Evolutionary conservation across 148 eudicot species (phyloP).

Genomic region (Rhododendron molle): DNA sequence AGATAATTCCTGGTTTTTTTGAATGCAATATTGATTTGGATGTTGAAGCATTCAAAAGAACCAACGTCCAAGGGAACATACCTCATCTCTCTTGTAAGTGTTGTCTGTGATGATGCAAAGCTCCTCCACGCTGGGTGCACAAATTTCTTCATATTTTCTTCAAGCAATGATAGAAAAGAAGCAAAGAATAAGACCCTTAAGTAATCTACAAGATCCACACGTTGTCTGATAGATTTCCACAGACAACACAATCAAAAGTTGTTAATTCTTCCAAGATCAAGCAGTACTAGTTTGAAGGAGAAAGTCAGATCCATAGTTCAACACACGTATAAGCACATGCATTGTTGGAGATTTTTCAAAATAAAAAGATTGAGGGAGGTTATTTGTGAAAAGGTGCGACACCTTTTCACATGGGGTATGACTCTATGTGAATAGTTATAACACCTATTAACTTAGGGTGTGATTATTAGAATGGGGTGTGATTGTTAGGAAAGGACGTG

Average conservation of each 20-base stretch:
- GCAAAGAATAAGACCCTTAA: constrained; percentile 12
- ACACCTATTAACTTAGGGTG: too few species aligned
- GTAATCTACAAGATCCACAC: not conserved
- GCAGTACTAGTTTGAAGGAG: not conserved
- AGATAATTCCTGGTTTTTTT: not conserved
- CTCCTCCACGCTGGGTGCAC: constrained; percentile 78
- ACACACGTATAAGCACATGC: not conserved
- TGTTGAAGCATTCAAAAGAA: constrained; percentile 3
- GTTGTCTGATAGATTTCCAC: not conserved
- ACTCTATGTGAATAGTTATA: too few species aligned
- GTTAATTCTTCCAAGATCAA: not conserved
- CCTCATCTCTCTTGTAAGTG: constrained; percentile 84
- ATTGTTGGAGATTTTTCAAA: too few species aligned
- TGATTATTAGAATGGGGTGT: too few species aligned
- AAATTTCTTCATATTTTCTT: constrained; percentile 89
- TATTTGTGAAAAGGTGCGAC: too few species aligned
- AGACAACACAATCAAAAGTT: not conserved
- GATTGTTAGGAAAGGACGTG: too few species aligned
- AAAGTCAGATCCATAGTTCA: not conserved
- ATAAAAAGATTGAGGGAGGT: too few species aligned
- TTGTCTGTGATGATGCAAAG: constrained; percentile 86
- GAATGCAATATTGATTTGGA: not conserved
- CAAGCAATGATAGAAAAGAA: constrained; percentile 13
- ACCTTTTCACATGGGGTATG: too few species aligned
- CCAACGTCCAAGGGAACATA: constrained; percentile 11